A percentile compares a stretch with the other conserved stretches of the same genome.
phyloP scores from a whole-genome alignment of 768 basidiomycete genomes.

The Suillus sp. region DNA sequence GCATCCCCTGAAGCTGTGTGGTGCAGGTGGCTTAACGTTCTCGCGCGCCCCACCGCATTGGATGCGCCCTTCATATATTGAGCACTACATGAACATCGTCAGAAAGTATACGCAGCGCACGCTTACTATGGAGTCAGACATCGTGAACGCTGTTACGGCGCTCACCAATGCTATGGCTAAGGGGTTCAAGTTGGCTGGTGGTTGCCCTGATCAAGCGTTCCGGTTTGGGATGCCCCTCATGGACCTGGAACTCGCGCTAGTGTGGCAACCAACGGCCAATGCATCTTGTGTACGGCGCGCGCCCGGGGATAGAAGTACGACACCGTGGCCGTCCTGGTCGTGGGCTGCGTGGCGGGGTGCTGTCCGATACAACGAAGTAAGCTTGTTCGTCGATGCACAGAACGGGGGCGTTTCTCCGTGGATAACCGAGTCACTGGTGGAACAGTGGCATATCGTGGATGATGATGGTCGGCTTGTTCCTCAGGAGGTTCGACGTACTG shows the following conservation, averaged over 20 bases:
- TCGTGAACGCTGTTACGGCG: neutral
- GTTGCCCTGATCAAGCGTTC: neutral
- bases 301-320: neutral
- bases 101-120: neutral
- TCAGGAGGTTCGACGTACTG: slow-evolving; percentile 14
- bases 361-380: slow-evolving; percentile 7
- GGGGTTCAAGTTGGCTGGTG: neutral
- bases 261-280: slow-evolving; percentile 27
- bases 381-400: neutral
- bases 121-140: neutral
- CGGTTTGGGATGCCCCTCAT: slow-evolving; percentile 1
- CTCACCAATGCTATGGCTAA: neutral
- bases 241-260: slow-evolving; percentile 18
- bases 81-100: neutral
- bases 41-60: neutral
- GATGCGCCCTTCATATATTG: neutral
- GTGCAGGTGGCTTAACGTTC: neutral
- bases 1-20: neutral
- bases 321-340: slow-evolving; percentile 28
- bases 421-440: slow-evolving; percentile 22
- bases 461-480: slow-evolving; percentile 15
- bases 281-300: slow-evolving; percentile 15
- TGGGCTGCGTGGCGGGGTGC: slow-evolving; percentile 31
- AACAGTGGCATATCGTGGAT: slow-evolving; percentile 21
- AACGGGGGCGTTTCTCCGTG: neutral